phyloP scores from a whole-genome alignment of 352 stramenopile species.

The Phytophthora hibernalis region DNA sequence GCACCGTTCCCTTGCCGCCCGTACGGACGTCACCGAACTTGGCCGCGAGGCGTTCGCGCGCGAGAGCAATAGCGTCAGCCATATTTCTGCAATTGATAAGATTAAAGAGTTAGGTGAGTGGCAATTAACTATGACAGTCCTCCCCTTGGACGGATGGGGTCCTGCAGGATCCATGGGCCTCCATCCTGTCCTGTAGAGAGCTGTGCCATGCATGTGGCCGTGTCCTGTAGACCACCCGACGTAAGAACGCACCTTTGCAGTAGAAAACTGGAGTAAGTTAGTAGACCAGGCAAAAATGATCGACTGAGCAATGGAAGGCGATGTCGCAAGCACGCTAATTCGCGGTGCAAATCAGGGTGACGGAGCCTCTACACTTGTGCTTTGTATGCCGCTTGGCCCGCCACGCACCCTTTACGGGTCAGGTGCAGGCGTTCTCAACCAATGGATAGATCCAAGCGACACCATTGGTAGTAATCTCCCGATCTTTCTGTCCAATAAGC shows the following conservation, averaged over 20 bases:
- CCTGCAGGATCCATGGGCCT: background rate
- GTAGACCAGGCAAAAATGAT: conserved; percentile 81
- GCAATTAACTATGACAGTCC: background rate
- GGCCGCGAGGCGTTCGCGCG: conserved; percentile 83
- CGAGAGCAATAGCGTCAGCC: conserved; percentile 91
- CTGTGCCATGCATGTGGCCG: background rate
- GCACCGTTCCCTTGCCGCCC: conserved; percentile 95
- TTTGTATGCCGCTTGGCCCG: conserved; percentile 19
- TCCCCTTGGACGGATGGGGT: background rate
- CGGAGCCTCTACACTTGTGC: background rate
- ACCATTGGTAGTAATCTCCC: conserved; percentile 14
- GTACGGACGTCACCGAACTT: conserved; percentile 93
- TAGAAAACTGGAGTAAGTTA: conserved; percentile 57
- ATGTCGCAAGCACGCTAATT: conserved; percentile 15
- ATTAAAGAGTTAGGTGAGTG: background rate
- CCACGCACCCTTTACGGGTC: conserved; percentile 21
- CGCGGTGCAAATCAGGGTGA: conserved; percentile 27
- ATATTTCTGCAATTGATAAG: conserved; percentile 47
- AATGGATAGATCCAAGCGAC: conserved; percentile 32
- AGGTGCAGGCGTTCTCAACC: conserved; percentile 28
- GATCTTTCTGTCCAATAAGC: conserved; percentile 18
- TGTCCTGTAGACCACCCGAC: background rate
- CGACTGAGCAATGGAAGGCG: conserved; percentile 10
- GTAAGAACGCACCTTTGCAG: conserved; percentile 38
- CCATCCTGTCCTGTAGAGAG: conserved; percentile 3